Conservation (phyloP, 306 rosid genomes). For the Trifolium fragiferum region DNA sequence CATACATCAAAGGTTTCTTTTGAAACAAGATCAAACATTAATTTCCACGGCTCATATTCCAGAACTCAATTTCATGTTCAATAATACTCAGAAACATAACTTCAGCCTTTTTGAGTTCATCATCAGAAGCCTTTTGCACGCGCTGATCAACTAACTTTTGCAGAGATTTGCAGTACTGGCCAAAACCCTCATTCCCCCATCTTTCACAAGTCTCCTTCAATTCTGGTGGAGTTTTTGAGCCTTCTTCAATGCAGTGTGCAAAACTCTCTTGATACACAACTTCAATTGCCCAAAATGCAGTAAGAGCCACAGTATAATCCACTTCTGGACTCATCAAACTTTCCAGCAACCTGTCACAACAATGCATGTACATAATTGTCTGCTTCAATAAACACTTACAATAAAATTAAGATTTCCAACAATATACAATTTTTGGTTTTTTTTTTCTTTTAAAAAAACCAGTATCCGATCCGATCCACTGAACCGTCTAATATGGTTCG, state of each 20-base stretch:
- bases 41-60: constrained; percentile 70
- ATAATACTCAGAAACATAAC: constrained; percentile 54
- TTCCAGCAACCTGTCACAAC: constrained; percentile 70
- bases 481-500: too few relatives aligned
- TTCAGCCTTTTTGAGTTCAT: constrained; percentile 59
- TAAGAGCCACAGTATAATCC: constrained; percentile 65
- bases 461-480: too few relatives aligned
- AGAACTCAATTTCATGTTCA: constrained; percentile 76
- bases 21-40: constrained; percentile 27
- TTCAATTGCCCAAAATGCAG: constrained; percentile 83
- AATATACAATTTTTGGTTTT: too few relatives aligned
- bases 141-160: constrained; percentile 53
- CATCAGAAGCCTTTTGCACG: constrained; percentile 56
- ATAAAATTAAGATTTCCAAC: too few relatives aligned
- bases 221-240: constrained; percentile 64
- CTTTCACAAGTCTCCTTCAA: constrained; percentile 70
- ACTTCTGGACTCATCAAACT: constrained; percentile 61
- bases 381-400: neutral
- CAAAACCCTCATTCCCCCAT: constrained; percentile 85
- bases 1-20: constrained; percentile 3
- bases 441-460: too few relatives aligned
- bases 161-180: constrained; percentile 65
- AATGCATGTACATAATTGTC: constrained; percentile 8
- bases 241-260: constrained; percentile 70
- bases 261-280: constrained; percentile 89